Evolutionary conservation across 192 early-diverging fungal genomes (phyloP).

Genomic region (Coemansia erecta): DNA sequence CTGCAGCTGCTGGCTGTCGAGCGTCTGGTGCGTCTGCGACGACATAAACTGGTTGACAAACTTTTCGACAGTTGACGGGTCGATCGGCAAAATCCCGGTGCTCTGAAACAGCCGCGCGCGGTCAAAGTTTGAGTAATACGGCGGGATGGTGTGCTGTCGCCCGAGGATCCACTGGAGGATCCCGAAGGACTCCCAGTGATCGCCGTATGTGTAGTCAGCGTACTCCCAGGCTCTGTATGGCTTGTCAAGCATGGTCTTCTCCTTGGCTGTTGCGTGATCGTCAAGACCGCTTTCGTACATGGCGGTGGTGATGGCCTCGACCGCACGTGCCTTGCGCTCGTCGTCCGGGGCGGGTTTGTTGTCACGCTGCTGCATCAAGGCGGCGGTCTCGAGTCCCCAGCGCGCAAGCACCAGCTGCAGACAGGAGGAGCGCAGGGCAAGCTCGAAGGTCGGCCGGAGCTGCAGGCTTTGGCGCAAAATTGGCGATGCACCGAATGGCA

Average conservation of each 20-base stretch:
- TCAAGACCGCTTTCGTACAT: slow-evolving; percentile 51
- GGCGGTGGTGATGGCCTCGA: slow-evolving; percentile 46
- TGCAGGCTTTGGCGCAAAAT: slow-evolving; percentile 24
- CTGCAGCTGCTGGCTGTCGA: slow-evolving; percentile 32
- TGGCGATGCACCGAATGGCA: slow-evolving; percentile 39
- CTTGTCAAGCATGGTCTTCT: slow-evolving; percentile 54
- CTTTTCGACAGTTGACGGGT: slow-evolving; percentile 53
- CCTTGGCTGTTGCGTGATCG: slow-evolving; percentile 31
- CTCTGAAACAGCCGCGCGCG: slow-evolving; percentile 54
- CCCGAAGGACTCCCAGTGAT: slow-evolving; percentile 57
- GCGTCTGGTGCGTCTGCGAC: slow-evolving; percentile 22
- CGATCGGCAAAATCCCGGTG: slow-evolving; percentile 58
- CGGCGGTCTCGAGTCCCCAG: slow-evolving; percentile 61
- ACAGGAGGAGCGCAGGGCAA: slow-evolving; percentile 53
- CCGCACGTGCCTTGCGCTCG: slow-evolving; percentile 38
- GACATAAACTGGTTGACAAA: slow-evolving; percentile 54
- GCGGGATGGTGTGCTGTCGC: slow-evolving; percentile 52
- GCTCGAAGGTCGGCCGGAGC: slow-evolving; percentile 42
- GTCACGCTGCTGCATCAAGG: slow-evolving; percentile 45
- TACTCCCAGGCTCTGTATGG: slow-evolving; percentile 49
- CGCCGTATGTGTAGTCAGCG: slow-evolving; percentile 44
- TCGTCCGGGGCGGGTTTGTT: slow-evolving; percentile 39
- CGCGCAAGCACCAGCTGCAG: slow-evolving; percentile 61
- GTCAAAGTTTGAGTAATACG: slow-evolving; percentile 57
- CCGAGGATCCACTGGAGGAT: slow-evolving; percentile 57